phyloP scores from a whole-genome alignment of 2,329 filamentous ascomycete species.

The Fusarium protoensiforme region DNA sequence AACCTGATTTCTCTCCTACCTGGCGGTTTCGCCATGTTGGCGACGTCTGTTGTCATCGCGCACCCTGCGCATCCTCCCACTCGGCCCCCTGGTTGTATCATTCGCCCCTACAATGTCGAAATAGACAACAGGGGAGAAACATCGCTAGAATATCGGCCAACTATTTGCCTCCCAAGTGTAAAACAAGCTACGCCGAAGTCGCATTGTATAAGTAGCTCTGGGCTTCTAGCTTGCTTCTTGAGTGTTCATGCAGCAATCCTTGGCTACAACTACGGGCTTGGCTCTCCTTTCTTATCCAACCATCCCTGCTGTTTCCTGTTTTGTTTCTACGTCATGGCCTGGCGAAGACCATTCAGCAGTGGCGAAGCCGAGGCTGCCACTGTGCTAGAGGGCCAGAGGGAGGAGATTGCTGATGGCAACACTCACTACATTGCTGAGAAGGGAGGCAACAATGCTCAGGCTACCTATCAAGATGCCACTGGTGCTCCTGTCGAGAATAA shows the following conservation, averaged over 20 bases:
- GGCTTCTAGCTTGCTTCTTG: not conserved
- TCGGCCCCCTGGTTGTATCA: slow-evolving; percentile 6
- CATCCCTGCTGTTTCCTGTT: not conserved
- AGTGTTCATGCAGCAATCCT: not conserved
- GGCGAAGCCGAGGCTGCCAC: not conserved
- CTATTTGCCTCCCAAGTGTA: not conserved
- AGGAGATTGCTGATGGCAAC: slow-evolving; percentile 7
- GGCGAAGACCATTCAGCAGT: not conserved
- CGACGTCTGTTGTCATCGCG: not conserved
- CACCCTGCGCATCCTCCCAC: not conserved
- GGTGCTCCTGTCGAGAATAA: slow-evolving; percentile 69
- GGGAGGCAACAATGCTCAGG: slow-evolving; percentile 60
- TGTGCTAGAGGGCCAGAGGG: not conserved
- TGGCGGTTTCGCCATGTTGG: not conserved
- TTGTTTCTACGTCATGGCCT: not conserved
- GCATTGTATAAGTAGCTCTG: not conserved
- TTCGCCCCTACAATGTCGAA: slow-evolving; percentile 2
- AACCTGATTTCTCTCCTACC: not conserved
- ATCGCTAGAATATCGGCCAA: not conserved
- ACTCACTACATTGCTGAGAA: slow-evolving; percentile 25
- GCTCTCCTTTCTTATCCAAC: not conserved
- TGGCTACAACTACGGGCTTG: not conserved
- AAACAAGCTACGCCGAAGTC: not conserved
- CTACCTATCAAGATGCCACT: slow-evolving; percentile 68
- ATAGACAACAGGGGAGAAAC: not conserved